phyloP scores from a whole-genome alignment of 345 rosid genomes.

The Eucalyptus sp. region DNA sequence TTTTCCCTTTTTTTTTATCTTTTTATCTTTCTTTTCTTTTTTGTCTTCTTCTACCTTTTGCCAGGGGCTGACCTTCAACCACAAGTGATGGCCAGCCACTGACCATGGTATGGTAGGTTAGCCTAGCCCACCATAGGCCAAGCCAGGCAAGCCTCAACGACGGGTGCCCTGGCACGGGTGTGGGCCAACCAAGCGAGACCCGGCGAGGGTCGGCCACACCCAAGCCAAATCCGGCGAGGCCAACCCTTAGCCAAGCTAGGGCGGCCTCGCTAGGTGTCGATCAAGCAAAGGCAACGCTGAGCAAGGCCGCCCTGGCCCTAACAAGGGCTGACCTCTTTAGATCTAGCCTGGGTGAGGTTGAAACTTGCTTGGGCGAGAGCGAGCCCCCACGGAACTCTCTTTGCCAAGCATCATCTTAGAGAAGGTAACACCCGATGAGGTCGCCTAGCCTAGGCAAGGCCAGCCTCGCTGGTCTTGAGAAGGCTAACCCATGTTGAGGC shows the following conservation, averaged over 20 bases:
- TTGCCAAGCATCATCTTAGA: accelerated
- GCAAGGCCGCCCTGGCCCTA: accelerated
- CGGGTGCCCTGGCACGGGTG: accelerated
- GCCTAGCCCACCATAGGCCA: too few species aligned
- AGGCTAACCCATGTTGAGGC: too few species aligned
- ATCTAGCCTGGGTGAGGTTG: accelerated
- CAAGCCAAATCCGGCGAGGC: accelerated
- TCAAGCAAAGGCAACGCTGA: accelerated
- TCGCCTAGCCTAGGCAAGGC: accelerated
- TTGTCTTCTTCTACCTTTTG: too few species aligned
- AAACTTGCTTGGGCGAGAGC: accelerated
- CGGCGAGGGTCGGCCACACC: accelerated
- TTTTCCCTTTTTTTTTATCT: too few species aligned
- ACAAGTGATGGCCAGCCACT: accelerated
- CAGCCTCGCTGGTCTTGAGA: accelerated
- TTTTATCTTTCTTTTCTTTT: too few species aligned
- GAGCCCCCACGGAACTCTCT: accelerated
- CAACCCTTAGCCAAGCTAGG: accelerated
- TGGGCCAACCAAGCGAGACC: accelerated
- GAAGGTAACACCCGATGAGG: too few species aligned
- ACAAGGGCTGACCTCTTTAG: accelerated
- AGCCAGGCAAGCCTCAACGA: too few species aligned
- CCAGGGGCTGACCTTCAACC: accelerated
- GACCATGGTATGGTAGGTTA: accelerated
- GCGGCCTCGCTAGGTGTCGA: accelerated